A percentile compares a stretch with the other conserved stretches of the same genome.
Conservation (phyloP, 2,329 filamentous ascomycete species). For the Phialophora chinensis region DNA sequence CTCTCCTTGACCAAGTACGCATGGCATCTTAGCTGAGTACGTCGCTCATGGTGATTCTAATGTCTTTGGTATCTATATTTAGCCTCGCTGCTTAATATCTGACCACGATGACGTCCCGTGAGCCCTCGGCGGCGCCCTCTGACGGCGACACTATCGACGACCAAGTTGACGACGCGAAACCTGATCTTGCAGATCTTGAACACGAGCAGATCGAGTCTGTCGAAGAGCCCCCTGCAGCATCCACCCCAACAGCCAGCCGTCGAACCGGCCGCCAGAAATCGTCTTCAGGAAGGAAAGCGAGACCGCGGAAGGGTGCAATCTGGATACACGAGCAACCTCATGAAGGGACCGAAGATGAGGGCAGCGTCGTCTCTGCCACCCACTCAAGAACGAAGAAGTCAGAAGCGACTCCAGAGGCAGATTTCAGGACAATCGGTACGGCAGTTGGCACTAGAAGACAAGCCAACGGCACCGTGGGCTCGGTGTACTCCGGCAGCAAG, state of each 20-base stretch:
- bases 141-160: conserved; percentile 38
- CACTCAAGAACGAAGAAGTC: conserved; percentile 35
- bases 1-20: not conserved
- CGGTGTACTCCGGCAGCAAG: conserved; percentile 71
- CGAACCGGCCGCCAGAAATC: conserved; percentile 24
- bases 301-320: conserved; percentile 35
- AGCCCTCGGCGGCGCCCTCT: conserved; percentile 34
- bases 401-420: conserved; percentile 36
- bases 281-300: conserved; percentile 29
- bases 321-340: conserved; percentile 37
- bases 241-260: conserved; percentile 24
- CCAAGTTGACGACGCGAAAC: conserved; percentile 35
- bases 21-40: not conserved
- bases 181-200: conserved; percentile 30
- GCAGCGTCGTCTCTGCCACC: conserved; percentile 34
- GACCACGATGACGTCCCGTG: conserved; percentile 36
- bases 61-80: not conserved
- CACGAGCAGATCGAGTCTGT: conserved; percentile 17
- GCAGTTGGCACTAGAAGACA: conserved; percentile 62
- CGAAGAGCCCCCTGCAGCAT: conserved; percentile 18
- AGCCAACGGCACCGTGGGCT: conserved; percentile 69
- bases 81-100: not conserved
- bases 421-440: conserved; percentile 35
- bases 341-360: conserved; percentile 40
- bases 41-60: not conserved